Evolutionary conservation across 192 early-diverging fungal genomes (phyloP), one percentile per base, ranked within the genome.

Genomic region (Coemansia sp.): DNA sequence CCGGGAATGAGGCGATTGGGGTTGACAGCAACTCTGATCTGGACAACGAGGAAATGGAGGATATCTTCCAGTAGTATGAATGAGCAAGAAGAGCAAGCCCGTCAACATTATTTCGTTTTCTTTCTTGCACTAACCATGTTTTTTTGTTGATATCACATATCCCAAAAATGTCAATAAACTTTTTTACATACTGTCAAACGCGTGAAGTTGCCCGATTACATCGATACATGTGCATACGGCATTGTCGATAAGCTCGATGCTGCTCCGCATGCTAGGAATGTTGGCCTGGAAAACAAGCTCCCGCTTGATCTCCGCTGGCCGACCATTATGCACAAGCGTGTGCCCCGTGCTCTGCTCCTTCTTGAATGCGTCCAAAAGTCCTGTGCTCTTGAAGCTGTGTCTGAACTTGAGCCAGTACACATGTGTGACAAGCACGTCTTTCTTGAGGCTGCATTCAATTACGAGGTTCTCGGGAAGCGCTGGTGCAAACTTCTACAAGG

Each of bases 1-100:
- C 49, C 16, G 44, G 45, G 6, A 56, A 59, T 8, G 70, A 82
- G 45, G 54, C 65, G 0, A 82, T 82, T 49, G 79, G 70, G 23
- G 42, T 76, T 19, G 74, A 72, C 56, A 73, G 74, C 19, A 62
- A 47, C 40, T 82, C 79, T 19, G 74, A 82, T 11, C 47, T 74
- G 13, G 79, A 81, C 41, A 65, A 81, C 43, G 78, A 75, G 11
- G 79, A 72, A 16, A 82, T 82, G 79, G 74, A 82, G 42, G 71
- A 82, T 54, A 82, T 82, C 32, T 82, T 82, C 32, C 67, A 82
- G 43, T 82, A 67, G 61, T 15, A 16, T 12, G 18, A 5, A 32
- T 16, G 16, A 5, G n/a, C 16, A 50, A 49, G 48, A 18, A 5
- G 4, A 18, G 16, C n/a, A 18, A 16, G 32, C 32, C 2, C 32